phyloP scores from a whole-genome alignment of 176 grass and related monocot genomes.

The Melocanna baccifera region DNA sequence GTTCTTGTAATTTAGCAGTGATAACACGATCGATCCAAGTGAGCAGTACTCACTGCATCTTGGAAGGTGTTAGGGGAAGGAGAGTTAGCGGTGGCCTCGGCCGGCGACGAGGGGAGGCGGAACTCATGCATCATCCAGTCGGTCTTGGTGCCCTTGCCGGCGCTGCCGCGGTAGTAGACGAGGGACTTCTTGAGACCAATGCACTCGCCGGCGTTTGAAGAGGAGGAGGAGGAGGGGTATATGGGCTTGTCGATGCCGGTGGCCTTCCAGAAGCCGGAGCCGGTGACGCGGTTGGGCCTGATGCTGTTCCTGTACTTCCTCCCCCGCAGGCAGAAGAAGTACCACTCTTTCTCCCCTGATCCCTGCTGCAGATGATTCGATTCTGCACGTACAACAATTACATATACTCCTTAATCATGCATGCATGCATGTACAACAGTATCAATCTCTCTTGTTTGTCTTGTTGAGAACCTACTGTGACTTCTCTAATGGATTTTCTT shows the following conservation, averaged over 20 bases:
- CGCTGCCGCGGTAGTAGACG: constrained; percentile 70
- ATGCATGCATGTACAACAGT: background rate
- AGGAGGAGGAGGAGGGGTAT: background rate
- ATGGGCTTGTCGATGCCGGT: constrained; percentile 71
- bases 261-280: constrained; percentile 77
- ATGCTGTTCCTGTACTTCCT: constrained; percentile 75
- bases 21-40: background rate
- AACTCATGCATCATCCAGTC: constrained; percentile 96
- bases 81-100: background rate
- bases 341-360: constrained; percentile 53
- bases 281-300: constrained; percentile 67
- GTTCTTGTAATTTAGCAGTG: background rate
- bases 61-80: constrained; percentile 9
- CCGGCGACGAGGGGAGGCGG: constrained; percentile 41
- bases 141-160: constrained; percentile 64
- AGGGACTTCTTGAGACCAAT: constrained; percentile 75
- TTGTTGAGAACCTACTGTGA: background rate
- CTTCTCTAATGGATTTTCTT: background rate
- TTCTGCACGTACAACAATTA: constrained; percentile 14
- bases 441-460: background rate
- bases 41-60: constrained; percentile 40
- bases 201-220: background rate
- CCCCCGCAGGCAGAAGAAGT: constrained; percentile 60
- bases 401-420: background rate
- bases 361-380: constrained; percentile 12